These are phyloP conservation scores for Epichloe hybrida DNA, from an alignment of 2,329 filamentous ascomycete species.

Conservation along the genomic window DNA sequence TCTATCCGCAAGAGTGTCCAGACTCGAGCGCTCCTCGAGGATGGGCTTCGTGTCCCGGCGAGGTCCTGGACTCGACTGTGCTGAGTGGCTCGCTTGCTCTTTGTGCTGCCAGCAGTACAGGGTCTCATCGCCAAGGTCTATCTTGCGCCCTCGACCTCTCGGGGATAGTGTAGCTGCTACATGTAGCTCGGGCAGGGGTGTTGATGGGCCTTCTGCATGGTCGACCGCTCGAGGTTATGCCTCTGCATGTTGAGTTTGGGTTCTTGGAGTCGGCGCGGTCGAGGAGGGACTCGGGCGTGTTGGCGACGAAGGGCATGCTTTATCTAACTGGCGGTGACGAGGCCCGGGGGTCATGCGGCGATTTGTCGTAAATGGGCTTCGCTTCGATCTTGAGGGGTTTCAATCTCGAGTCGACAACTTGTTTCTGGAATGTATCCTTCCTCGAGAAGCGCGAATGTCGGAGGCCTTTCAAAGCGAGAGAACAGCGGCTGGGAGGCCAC, in stretches of 20 bases:
- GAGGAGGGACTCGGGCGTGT: conserved; percentile 69
- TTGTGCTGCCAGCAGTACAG: conserved; percentile 94
- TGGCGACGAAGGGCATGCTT: conserved; percentile 27
- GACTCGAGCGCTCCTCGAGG: conserved; percentile 54
- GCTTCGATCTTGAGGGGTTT: not conserved
- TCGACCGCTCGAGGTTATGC: conserved; percentile 68
- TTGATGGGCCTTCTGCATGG: conserved; percentile 63
- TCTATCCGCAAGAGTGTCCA: conserved; percentile 75
- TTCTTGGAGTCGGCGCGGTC: conserved; percentile 75
- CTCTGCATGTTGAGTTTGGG: conserved; percentile 71
- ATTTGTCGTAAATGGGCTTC: not conserved
- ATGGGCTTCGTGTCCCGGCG: conserved; percentile 34
- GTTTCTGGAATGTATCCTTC: not conserved
- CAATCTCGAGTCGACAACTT: not conserved
- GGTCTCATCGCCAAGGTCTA: conserved; percentile 41
- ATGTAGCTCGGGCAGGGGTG: conserved; percentile 15
- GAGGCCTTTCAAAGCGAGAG: no score
- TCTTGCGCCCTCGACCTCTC: conserved; percentile 15
- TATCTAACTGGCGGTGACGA: not conserved
- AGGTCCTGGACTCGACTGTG: conserved; percentile 32
- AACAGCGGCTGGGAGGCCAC: not conserved
- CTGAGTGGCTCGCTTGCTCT: conserved; percentile 54
- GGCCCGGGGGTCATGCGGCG: not conserved
- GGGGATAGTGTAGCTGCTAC: conserved; percentile 6
- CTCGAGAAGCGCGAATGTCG: no score